Percentiles rank a stretch among this genome's conserved stretches.
Evolutionary conservation across 2,329 filamentous ascomycete genomes (phyloP).

Genomic region (Fusarium incarnatum): DNA sequence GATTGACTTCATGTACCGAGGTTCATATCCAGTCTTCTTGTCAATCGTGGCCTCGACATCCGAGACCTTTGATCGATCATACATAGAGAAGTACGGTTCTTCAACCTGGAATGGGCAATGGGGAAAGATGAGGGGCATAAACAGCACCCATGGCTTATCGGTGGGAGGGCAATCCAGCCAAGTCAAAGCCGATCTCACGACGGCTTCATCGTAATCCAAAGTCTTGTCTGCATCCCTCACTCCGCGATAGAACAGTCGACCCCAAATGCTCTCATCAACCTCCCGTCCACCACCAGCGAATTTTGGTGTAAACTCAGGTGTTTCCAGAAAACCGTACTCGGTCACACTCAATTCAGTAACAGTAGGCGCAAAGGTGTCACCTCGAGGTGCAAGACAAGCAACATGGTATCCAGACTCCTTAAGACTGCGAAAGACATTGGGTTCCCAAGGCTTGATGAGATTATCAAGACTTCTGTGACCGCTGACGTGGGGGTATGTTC

Average conservation of each 20-base stretch:
- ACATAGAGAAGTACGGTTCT: slow-evolving; percentile 61
- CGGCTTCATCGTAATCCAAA: slow-evolving; percentile 59
- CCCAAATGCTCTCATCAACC: slow-evolving; percentile 53
- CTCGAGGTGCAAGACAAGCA: slow-evolving; percentile 57
- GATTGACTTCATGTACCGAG: slow-evolving; percentile 56
- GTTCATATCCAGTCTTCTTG: slow-evolving; percentile 56
- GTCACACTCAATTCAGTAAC: slow-evolving; percentile 58
- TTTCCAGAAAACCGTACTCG: slow-evolving; percentile 60
- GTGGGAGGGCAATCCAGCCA: slow-evolving; percentile 58
- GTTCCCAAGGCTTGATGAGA: slow-evolving; percentile 62
- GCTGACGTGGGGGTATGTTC: slow-evolving; percentile 58
- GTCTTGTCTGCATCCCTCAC: slow-evolving; percentile 52
- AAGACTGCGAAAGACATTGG: slow-evolving; percentile 58
- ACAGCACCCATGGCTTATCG: slow-evolving; percentile 57
- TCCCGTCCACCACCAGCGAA: slow-evolving; percentile 41
- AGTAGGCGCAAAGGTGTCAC: slow-evolving; percentile 56
- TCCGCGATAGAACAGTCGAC: slow-evolving; percentile 56
- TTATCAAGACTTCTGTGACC: slow-evolving; percentile 60
- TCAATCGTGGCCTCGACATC: slow-evolving; percentile 10
- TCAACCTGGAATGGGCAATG: slow-evolving; percentile 62
- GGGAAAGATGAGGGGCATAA: slow-evolving; percentile 58
- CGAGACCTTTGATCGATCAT: slow-evolving; percentile 51
- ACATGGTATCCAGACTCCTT: slow-evolving; percentile 61
- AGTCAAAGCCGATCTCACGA: slow-evolving; percentile 54
- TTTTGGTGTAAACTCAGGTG: slow-evolving; percentile 50